Conservation (phyloP, 345 rosid genomes). For the Combretum micranthum region DNA sequence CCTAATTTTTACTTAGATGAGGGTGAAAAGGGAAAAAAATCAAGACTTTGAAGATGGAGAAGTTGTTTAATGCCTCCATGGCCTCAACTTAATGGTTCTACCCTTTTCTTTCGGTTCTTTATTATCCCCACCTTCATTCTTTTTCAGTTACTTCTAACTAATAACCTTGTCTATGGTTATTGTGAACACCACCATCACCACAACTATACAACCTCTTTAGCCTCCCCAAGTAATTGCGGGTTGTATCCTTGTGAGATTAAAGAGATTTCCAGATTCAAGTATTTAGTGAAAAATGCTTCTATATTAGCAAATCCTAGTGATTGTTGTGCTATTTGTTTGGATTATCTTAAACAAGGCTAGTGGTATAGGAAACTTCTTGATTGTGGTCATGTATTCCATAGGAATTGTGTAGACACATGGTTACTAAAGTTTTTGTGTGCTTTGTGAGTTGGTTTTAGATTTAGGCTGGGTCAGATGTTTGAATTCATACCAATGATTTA, state of each 20-base stretch:
- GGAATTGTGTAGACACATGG: no score
- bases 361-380: conserved; percentile 65
- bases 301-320: conserved; percentile 9
- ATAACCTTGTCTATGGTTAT: conserved; percentile 42
- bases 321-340: conserved; percentile 74
- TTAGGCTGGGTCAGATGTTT: conserved; percentile 10
- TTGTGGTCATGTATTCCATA: conserved; percentile 77
- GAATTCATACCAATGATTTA: neutral
- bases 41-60: no score
- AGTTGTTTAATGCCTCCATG: no score
- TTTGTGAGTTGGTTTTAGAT: conserved; percentile 60
- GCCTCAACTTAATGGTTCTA: no score
- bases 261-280: conserved; percentile 56
- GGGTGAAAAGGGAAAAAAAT: no score
- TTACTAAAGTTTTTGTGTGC: conserved; percentile 61
- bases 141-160: conserved; percentile 45
- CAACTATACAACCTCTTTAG: no score
- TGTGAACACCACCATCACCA: conserved; percentile 27
- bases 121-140: conserved; percentile 30
- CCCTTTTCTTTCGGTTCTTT: conserved; percentile 44
- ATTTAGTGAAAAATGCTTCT: conserved; percentile 12
- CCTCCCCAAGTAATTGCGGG: conserved; percentile 26
- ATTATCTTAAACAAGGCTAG: conserved; percentile 61
- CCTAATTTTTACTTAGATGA: no score
- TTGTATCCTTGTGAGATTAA: conserved; percentile 40